These are phyloP conservation scores for Spinellus fusiger DNA, from an alignment of 192 early-diverging fungal genomes.

Conservation along the genomic window DNA sequence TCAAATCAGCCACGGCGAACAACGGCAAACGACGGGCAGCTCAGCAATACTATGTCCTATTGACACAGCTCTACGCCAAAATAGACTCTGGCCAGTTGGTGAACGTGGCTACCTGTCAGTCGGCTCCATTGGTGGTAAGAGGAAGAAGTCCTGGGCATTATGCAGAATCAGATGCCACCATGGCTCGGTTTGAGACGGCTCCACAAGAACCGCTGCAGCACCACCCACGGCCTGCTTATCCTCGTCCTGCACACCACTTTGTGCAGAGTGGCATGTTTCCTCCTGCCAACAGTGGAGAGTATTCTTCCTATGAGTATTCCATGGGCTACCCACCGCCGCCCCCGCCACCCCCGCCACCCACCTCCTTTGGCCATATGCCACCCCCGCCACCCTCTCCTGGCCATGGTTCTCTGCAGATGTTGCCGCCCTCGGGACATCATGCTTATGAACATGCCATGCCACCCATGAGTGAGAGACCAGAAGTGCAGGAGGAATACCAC, in stretches of 20 bases:
- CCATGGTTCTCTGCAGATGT: too few relatives aligned
- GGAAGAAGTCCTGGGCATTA: conserved; percentile 91
- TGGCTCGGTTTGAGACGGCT: not conserved
- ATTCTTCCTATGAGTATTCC: conserved; percentile 1
- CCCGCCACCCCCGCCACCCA: too few relatives aligned
- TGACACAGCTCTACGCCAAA: conserved; percentile 65
- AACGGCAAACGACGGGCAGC: conserved; percentile 85
- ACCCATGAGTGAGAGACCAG: not conserved
- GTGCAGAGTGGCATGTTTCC: not conserved
- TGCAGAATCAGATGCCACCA: conserved; percentile 34
- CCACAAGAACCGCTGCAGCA: conserved; percentile 5
- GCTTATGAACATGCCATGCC: not conserved
- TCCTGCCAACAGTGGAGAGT: not conserved
- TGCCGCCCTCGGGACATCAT: too few relatives aligned
- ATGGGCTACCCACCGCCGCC: too few relatives aligned
- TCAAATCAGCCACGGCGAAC: conserved; percentile 91
- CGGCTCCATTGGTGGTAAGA: conserved; percentile 75
- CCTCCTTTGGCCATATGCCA: too few relatives aligned
- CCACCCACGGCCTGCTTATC: not conserved
- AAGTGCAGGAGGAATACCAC: not conserved
- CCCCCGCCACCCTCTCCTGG: too few relatives aligned
- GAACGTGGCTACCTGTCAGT: conserved; percentile 56
- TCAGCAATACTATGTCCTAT: conserved; percentile 83
- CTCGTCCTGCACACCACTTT: conserved; percentile 7
- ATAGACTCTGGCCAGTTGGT: conserved; percentile 44